A percentile compares a stretch with the other conserved stretches of the same genome.
Conservation (phyloP, 768 basidiomycete genomes). For the Calocera viscosa region DNA sequence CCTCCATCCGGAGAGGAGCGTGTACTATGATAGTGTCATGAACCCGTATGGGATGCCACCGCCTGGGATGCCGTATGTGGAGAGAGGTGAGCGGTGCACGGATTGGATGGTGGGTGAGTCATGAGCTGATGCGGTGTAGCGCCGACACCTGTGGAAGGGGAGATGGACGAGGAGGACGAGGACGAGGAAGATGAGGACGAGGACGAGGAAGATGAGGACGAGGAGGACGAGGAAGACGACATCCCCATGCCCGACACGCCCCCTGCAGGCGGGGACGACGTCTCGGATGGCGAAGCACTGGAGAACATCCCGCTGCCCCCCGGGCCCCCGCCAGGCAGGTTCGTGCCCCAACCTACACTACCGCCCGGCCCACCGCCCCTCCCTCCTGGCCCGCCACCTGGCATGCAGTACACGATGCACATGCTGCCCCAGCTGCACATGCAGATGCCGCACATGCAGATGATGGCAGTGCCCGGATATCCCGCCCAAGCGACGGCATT, state of each 20-base stretch:
- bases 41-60: constrained; percentile 90
- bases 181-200: constrained; percentile 44
- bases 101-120: neutral
- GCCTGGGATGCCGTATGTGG: constrained; percentile 92
- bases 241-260: constrained; percentile 19
- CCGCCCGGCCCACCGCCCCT: constrained; percentile 18
- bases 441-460: constrained; percentile 31
- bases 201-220: constrained; percentile 40
- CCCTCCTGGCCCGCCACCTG: constrained; percentile 19
- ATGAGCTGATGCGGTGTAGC: constrained; percentile 8
- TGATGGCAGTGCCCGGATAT: constrained; percentile 5
- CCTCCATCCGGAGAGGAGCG: constrained; percentile 77
- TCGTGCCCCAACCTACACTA: constrained; percentile 24
- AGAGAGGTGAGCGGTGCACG: constrained; percentile 49
- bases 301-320: constrained; percentile 17
- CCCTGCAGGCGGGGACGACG: neutral
- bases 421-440: constrained; percentile 10
- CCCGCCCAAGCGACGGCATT: constrained; percentile 37
- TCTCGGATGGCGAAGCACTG: constrained; percentile 2
- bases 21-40: constrained; percentile 87
- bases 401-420: constrained; percentile 31
- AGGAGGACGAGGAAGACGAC: constrained; percentile 19
- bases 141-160: constrained; percentile 6
- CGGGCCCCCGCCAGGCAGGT: constrained; percentile 13
- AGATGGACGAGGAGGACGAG: constrained; percentile 33